Conservation (phyloP, 768 basidiomycete species). For the Lactarius deliciosus region DNA sequence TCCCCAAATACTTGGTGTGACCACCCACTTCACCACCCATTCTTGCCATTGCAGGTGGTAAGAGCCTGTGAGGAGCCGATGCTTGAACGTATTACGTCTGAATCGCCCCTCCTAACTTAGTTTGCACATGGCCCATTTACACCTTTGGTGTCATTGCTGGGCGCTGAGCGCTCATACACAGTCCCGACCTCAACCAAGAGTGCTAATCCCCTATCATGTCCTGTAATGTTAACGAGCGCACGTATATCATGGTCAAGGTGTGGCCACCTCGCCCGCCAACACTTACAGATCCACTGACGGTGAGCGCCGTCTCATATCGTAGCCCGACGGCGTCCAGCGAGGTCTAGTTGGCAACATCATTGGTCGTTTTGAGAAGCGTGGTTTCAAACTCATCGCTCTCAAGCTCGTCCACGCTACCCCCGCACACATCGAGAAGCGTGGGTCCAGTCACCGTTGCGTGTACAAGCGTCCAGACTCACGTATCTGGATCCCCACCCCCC, state of each 20-base stretch:
- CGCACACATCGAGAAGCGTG: conserved; percentile 90
- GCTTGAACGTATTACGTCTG: too few species aligned
- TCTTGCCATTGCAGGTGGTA: too few species aligned
- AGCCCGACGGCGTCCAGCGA: conserved; percentile 99
- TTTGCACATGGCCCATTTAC: too few species aligned
- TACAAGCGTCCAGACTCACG: neutral
- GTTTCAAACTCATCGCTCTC: conserved; percentile 94
- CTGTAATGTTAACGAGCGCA: conserved; percentile 61
- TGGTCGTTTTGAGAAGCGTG: conserved; percentile 93
- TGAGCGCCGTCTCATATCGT: conserved; percentile 25
- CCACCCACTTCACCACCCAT: too few species aligned
- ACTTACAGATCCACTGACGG: conserved; percentile 15
- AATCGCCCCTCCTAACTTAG: too few species aligned
- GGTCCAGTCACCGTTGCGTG: conserved; percentile 17
- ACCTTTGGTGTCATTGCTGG: too few species aligned
- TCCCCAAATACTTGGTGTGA: too few species aligned
- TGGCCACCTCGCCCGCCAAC: conserved; percentile 11
- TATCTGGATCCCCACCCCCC: neutral
- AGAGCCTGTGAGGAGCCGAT: too few species aligned
- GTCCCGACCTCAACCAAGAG: conserved; percentile 25
- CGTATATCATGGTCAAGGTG: conserved; percentile 99
- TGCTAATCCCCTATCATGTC: conserved; percentile 52
- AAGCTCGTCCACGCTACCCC: conserved; percentile 82
- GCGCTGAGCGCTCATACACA: neutral
- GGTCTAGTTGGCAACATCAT: conserved; percentile 95